Conservation (phyloP, 768 basidiomycete species). For the Dacryopinax spathularia region DNA sequence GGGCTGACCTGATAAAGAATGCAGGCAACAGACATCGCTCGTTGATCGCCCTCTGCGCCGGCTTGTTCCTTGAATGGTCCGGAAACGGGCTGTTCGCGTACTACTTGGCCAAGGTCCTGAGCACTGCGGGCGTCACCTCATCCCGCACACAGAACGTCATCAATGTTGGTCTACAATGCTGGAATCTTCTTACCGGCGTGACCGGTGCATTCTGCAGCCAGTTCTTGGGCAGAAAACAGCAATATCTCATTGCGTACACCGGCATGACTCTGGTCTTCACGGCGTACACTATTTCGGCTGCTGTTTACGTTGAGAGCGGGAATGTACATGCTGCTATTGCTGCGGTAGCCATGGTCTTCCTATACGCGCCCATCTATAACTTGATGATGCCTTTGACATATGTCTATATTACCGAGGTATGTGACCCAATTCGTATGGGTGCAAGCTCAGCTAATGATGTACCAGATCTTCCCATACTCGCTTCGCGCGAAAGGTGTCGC, state of each 20-base stretch:
- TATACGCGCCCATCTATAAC: slow-evolving; percentile 32
- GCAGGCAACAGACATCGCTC: slow-evolving; percentile 39
- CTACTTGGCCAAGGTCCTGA: neutral
- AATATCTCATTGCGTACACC: neutral
- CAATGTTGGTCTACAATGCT: slow-evolving; percentile 40
- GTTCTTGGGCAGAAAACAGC: neutral
- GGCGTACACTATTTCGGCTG: neutral
- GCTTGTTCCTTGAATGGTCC: slow-evolving; percentile 7
- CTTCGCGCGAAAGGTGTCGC: slow-evolving; percentile 47
- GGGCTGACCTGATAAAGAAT: slow-evolving; percentile 34
- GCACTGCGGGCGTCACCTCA: slow-evolving; percentile 31
- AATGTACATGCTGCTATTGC: neutral
- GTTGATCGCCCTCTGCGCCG: slow-evolving; percentile 26
- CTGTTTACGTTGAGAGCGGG: neutral
- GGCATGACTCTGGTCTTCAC: slow-evolving; percentile 1
- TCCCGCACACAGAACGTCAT: slow-evolving; percentile 42
- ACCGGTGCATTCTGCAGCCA: slow-evolving; percentile 28
- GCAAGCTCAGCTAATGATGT: neutral
- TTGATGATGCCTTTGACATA: slow-evolving; percentile 21
- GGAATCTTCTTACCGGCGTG: slow-evolving; percentile 43
- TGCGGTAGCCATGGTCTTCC: slow-evolving; percentile 27
- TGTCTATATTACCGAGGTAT: neutral
- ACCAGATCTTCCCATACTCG: slow-evolving; percentile 49
- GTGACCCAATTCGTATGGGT: neutral
- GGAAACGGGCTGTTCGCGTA: neutral